Percentiles rank a stretch among this genome's conserved stretches.
Conservation (phyloP, 164 flowering plant species). For the Pachysandra terminalis region DNA sequence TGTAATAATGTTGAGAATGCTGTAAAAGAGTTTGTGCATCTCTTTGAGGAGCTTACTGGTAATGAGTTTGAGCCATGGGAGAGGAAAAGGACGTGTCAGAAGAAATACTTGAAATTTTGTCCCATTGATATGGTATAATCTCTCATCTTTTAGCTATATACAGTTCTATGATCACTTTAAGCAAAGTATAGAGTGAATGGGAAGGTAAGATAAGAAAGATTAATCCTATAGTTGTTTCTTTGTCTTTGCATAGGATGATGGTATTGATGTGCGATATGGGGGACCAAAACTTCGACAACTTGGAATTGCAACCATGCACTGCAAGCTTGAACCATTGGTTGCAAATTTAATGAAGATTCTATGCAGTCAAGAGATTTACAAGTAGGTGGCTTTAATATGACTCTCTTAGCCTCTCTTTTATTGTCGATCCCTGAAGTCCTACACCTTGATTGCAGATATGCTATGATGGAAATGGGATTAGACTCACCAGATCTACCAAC, state of each 20-base stretch:
- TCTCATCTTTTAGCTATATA: too few species aligned
- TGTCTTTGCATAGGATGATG: conserved; percentile 52
- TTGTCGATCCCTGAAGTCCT: not conserved
- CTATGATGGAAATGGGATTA: conserved; percentile 74
- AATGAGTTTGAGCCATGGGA: conserved; percentile 89
- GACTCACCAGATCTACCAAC: conserved; percentile 68
- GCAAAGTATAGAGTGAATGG: not conserved
- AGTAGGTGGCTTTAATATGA: conserved; percentile 18
- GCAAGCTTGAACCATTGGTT: conserved; percentile 63
- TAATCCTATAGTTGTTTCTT: not conserved
- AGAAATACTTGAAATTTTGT: conserved; percentile 47
- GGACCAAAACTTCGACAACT: conserved; percentile 72
- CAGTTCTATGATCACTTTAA: too few species aligned
- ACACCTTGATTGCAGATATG: conserved; percentile 39
- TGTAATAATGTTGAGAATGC: conserved; percentile 41
- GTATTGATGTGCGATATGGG: conserved; percentile 69
- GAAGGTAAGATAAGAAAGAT: too few species aligned
- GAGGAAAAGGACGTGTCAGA: conserved; percentile 63
- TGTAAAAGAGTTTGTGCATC: conserved; percentile 51
- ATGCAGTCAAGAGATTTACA: conserved; percentile 78
- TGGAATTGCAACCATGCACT: conserved; percentile 61
- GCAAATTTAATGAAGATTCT: conserved; percentile 71
- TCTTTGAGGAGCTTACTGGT: conserved; percentile 71
- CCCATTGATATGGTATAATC: conserved; percentile 78
- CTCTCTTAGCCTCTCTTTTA: not conserved